Conservation (phyloP, 805 yeast genomes). For the Saturnispora diversa region DNA sequence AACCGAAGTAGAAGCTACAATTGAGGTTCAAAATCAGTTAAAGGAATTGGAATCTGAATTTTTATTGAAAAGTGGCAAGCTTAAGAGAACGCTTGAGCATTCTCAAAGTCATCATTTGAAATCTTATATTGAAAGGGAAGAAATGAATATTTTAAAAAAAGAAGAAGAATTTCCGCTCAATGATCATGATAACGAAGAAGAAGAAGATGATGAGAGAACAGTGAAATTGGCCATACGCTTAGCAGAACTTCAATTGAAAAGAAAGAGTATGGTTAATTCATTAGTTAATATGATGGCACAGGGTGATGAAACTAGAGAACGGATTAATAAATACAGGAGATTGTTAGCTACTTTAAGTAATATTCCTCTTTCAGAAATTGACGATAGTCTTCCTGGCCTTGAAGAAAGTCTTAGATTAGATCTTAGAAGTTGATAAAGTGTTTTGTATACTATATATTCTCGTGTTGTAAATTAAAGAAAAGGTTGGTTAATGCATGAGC, state of each 20-base stretch:
- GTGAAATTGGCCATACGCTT: slow-evolving; percentile 33
- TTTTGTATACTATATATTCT: neutral
- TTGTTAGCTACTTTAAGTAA: slow-evolving; percentile 64
- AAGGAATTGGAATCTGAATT: slow-evolving; percentile 15
- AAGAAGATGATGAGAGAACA: neutral
- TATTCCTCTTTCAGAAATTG: slow-evolving; percentile 58
- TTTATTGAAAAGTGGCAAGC: slow-evolving; percentile 14
- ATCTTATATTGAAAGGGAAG: slow-evolving; percentile 33
- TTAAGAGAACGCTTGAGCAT: slow-evolving; percentile 30
- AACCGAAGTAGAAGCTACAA: slow-evolving; percentile 6
- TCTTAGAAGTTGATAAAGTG: neutral
- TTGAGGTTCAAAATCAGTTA: slow-evolving; percentile 21
- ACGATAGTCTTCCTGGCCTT: slow-evolving; percentile 56
- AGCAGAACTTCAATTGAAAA: slow-evolving; percentile 44
- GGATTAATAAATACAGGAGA: slow-evolving; percentile 59
- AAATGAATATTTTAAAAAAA: slow-evolving; percentile 21
- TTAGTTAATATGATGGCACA: slow-evolving; percentile 29
- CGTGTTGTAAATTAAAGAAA: too few relatives aligned
- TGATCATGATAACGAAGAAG: neutral
- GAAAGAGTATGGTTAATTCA: slow-evolving; percentile 48
- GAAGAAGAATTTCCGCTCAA: slow-evolving; percentile 5
- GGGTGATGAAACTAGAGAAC: slow-evolving; percentile 40
- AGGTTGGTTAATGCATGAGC: neutral
- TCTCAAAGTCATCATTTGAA: slow-evolving; percentile 41
- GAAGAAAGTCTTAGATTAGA: slow-evolving; percentile 23